Conservation (phyloP, 345 rosid species). For the Kernera saxatilis region DNA sequence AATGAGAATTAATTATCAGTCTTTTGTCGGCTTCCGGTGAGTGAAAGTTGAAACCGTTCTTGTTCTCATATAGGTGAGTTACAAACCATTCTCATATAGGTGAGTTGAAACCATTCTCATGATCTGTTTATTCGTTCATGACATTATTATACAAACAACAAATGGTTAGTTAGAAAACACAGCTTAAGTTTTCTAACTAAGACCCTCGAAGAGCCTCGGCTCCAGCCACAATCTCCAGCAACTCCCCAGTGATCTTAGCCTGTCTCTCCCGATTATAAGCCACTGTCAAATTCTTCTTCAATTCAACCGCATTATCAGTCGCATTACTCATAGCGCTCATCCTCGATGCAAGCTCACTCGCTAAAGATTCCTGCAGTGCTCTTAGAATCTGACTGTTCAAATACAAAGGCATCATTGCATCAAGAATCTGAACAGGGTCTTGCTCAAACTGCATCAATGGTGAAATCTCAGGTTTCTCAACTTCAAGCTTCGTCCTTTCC, state of each 20-base stretch:
- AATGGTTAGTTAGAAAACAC: neutral
- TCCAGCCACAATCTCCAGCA: conserved; percentile 81
- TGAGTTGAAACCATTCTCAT: neutral
- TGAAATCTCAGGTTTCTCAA: conserved; percentile 28
- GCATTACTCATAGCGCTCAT: conserved; percentile 89
- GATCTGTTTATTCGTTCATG: neutral
- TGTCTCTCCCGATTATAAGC: conserved; percentile 66
- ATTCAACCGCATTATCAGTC: conserved; percentile 68
- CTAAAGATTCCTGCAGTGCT: conserved; percentile 79
- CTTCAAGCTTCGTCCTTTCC: conserved; percentile 45
- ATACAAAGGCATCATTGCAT: conserved; percentile 91
- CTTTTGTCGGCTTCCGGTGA: neutral
- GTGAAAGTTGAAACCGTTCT: too few species aligned
- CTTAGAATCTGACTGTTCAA: conserved; percentile 81
- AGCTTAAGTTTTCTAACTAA: neutral
- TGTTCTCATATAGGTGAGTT: neutral
- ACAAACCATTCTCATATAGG: neutral
- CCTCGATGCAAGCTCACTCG: conserved; percentile 82
- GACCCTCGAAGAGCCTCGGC: conserved; percentile 59
- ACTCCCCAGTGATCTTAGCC: conserved; percentile 71
- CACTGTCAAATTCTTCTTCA: conserved; percentile 57
- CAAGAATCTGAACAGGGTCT: conserved; percentile 87
- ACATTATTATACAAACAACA: neutral
- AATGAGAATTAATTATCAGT: neutral
- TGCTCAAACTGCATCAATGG: conserved; percentile 86